These are phyloP conservation scores for Venturiaceae sp. DNA, from an alignment of 2,329 filamentous ascomycete species.

Conservation along the genomic window DNA sequence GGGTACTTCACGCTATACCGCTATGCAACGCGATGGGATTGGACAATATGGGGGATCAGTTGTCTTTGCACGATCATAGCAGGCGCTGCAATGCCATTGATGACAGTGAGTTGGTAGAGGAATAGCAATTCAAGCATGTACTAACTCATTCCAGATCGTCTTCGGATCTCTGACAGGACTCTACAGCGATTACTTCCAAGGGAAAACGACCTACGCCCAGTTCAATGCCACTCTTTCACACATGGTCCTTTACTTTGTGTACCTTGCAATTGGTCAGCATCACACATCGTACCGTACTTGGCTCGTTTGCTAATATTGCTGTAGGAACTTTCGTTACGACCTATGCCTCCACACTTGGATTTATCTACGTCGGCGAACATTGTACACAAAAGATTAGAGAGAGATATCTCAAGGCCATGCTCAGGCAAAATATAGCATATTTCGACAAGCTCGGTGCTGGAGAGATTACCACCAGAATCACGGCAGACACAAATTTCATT, in stretches of 20 bases:
- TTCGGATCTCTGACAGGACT: conserved; percentile 28
- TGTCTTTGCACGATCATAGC: conserved; percentile 57
- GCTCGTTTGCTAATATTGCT: too few relatives aligned
- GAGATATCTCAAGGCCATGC: conserved; percentile 59
- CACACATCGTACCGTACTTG: too few relatives aligned
- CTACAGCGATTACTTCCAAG: conserved; percentile 22
- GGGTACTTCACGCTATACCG: conserved; percentile 35
- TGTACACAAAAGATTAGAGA: conserved; percentile 48
- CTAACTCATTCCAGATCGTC: conserved; percentile 47
- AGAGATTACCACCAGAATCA: conserved; percentile 90
- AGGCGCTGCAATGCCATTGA: conserved; percentile 67
- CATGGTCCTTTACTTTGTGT: conserved; percentile 24
- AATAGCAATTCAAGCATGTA: conserved; percentile 31
- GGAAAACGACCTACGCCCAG: conserved; percentile 17
- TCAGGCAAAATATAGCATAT: conserved; percentile 29
- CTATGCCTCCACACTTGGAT: conserved; percentile 66
- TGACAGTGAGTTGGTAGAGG: conserved; percentile 47
- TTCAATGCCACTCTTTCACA: conserved; percentile 20
- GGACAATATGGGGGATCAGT: conserved; percentile 53
- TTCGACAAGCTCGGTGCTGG: conserved; percentile 80
- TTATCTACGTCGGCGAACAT: conserved; percentile 57
- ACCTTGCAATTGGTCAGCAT: conserved; percentile 23
- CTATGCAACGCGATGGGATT: conserved; percentile 57
- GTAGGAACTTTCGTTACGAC: conserved; percentile 11
- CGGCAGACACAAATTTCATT: conserved; percentile 84